Conservation (phyloP, 169 alveolate genomes). For the Cryptosporidium sp. region DNA sequence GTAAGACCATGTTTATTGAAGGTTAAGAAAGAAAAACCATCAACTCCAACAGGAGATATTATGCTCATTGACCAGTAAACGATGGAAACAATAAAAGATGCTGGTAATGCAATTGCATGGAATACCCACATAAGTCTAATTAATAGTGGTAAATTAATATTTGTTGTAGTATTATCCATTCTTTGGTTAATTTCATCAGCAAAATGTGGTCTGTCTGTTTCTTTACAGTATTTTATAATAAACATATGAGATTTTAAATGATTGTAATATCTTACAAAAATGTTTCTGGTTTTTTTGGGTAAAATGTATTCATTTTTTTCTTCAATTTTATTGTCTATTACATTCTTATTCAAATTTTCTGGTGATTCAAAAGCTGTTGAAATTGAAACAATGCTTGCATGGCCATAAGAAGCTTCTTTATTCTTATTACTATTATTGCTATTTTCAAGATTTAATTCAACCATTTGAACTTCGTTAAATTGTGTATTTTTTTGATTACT, state of each 20-base stretch:
- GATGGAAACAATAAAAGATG: conserved; percentile 63
- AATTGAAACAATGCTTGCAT: conserved; percentile 51
- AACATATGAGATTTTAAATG: conserved; percentile 30
- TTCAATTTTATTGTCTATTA: not conserved
- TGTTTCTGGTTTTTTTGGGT: conserved; percentile 1
- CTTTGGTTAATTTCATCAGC: conserved; percentile 32
- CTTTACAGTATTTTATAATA: conserved; percentile 21
- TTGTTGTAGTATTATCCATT: conserved; percentile 55
- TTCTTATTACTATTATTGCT: conserved; percentile 1
- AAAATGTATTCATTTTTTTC: not conserved
- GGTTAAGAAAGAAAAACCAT: conserved; percentile 58
- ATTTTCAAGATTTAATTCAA: conserved; percentile 21
- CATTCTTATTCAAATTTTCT: not conserved
- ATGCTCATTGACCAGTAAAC: conserved; percentile 75
- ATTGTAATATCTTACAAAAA: conserved; percentile 15
- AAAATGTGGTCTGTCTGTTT: conserved; percentile 45
- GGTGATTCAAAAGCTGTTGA: conserved; percentile 66
- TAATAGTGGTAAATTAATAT: conserved; percentile 34
- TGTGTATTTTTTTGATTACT: not conserved
- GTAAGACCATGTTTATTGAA: conserved; percentile 61
- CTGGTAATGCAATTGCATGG: conserved; percentile 60
- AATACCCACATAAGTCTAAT: conserved; percentile 65
- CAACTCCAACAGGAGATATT: conserved; percentile 62
- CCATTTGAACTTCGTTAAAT: conserved; percentile 32
- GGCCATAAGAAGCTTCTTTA: conserved; percentile 42